Evolutionary conservation across 495 filamentous ascomycete species (phyloP).

Genomic region (Thermochaetoides thermophila): DNA sequence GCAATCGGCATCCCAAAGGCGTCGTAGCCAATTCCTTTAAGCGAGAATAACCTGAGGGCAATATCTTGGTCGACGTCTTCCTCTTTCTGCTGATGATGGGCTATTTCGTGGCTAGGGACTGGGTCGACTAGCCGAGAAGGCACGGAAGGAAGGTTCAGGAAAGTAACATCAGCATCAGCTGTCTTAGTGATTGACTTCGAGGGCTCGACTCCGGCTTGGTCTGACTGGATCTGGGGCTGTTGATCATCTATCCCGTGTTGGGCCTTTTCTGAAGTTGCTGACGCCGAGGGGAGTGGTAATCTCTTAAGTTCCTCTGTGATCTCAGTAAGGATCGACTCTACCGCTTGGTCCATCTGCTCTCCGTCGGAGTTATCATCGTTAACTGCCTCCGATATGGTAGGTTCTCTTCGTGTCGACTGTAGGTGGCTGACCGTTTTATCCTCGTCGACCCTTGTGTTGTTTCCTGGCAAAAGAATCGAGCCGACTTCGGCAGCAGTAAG

Average conservation of each 20-base stretch:
- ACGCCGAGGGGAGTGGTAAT: neutral
- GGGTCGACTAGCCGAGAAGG: slow-evolving; percentile 19
- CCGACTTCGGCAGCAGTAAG: slow-evolving; percentile 2
- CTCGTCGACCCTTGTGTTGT: slow-evolving; percentile 8
- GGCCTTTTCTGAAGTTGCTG: neutral
- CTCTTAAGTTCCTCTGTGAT: slow-evolving; percentile 22
- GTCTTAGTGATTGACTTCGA: neutral
- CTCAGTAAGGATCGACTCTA: slow-evolving; percentile 22
- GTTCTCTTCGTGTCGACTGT: neutral
- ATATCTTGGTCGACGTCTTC: slow-evolving; percentile 25
- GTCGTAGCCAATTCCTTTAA: slow-evolving; percentile 20
- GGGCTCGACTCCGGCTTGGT: neutral
- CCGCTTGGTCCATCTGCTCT: slow-evolving; percentile 21
- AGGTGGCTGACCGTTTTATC: slow-evolving; percentile 18
- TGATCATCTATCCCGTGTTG: slow-evolving; percentile 1
- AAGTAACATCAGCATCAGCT: neutral
- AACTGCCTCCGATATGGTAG: neutral
- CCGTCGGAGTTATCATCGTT: slow-evolving; percentile 26
- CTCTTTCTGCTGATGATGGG: slow-evolving; percentile 1
- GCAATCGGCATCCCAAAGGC: slow-evolving; percentile 36
- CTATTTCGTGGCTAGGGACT: neutral
- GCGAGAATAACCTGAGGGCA: slow-evolving; percentile 25
- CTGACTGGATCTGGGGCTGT: neutral
- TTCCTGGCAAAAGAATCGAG: neutral
- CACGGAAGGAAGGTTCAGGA: slow-evolving; percentile 22